Conservation (phyloP, 129 eudicot genomes). For the Mikania micrantha region DNA sequence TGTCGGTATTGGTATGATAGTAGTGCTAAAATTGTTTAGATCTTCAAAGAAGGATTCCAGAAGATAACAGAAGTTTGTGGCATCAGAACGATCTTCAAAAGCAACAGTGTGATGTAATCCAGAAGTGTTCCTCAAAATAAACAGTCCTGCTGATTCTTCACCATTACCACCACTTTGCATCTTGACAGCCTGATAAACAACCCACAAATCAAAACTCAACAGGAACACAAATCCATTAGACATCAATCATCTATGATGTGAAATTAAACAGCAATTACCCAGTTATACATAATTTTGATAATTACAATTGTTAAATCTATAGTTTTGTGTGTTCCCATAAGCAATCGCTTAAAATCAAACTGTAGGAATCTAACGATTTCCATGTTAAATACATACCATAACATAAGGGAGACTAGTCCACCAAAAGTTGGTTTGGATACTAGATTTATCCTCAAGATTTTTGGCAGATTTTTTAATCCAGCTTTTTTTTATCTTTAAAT, state of each 20-base stretch:
- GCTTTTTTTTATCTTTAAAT: slow-evolving; percentile 20
- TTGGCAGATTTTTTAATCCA: slow-evolving; percentile 18
- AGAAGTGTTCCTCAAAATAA: slow-evolving; percentile 37
- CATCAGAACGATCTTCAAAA: slow-evolving; percentile 80
- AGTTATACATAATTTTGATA: not conserved
- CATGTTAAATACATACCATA: slow-evolving; percentile 38
- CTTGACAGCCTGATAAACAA: slow-evolving; percentile 50
- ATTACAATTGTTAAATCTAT: not conserved
- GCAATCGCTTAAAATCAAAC: not conserved
- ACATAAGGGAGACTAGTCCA: slow-evolving; percentile 77
- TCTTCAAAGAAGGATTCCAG: slow-evolving; percentile 69
- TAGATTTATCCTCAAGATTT: slow-evolving; percentile 10
- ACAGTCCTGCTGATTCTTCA: slow-evolving; percentile 45
- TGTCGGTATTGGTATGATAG: slow-evolving; percentile 50
- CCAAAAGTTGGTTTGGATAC: slow-evolving; percentile 39
- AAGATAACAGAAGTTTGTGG: slow-evolving; percentile 73
- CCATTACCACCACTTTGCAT: slow-evolving; percentile 50
- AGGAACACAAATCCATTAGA: not conserved
- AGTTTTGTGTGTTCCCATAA: not conserved
- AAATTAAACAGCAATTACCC: not conserved
- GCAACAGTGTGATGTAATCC: slow-evolving; percentile 51
- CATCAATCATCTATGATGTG: not conserved
- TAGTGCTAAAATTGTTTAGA: slow-evolving; percentile 44
- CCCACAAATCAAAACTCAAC: not conserved
- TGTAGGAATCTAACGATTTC: not conserved